Evolutionary conservation across 139 green algal genomes (phyloP), one percentile per base, ranked within the genome.

Genomic region (Pycnococcus provasolii): DNA sequence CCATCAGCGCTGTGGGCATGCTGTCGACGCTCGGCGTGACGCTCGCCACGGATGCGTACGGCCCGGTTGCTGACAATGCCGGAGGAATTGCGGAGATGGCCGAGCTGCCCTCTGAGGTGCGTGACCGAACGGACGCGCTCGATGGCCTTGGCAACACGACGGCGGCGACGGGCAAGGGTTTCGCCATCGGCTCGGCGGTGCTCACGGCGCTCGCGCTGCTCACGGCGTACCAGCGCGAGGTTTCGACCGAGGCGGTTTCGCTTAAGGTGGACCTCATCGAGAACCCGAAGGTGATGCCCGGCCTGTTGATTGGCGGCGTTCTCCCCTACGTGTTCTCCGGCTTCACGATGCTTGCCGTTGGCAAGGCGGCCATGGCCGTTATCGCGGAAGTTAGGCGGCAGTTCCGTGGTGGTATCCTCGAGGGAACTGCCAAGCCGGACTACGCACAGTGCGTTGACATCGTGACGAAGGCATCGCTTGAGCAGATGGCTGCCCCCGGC

Each of bases 51-150:
- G 79, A 86, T 40, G 70, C 76, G 1, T 84, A 77, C 63, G 80
- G 57, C 57, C 60, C 60, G n/a, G 60, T 66, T 45, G 68, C 68
- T 3, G 80, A 86, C 69, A 85, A 85, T 50, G 80, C 80, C n/a
- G 80, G 80, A 40, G 80, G 79, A 54, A 79, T 85, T 43, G 79
- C 74, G 2, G 80, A 85, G 67, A 85, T 86, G 80, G 26, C 59
- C n/a, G 87, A 83, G 78, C 91, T 94, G 87, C 87, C 88, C 58
- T 87, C 94, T 78, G 89, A 59, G 37, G 79, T 84, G 53, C 60
- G 80, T 57, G 74, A 86, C 15, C 66, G 70, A 67, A 84, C 80
- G 39, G 80, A 86, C 70, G 39, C 66, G 11, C 73, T 82, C 45
- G 75, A 81, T 55, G 65, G 57, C 5, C 57, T 80, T 8, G 75